These are phyloP conservation scores for Basidioascus undulatus DNA, from an alignment of 768 basidiomycete species.

Conservation along the genomic window DNA sequence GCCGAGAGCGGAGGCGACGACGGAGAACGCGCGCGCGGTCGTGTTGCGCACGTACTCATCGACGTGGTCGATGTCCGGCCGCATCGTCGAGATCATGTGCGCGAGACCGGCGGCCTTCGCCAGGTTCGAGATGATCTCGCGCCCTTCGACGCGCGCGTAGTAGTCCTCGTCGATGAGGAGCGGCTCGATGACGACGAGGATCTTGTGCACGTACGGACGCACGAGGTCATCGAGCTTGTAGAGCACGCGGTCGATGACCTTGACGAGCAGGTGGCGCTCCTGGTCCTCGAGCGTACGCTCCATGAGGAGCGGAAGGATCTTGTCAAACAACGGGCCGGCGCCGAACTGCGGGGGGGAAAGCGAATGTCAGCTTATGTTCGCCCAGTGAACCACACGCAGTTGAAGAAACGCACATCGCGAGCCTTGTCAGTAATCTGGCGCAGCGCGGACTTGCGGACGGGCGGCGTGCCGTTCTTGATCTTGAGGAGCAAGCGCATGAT, in stretches of 20 bases:
- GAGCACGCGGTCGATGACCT: constrained; percentile 92
- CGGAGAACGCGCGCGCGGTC: constrained; percentile 88
- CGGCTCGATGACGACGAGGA: constrained; percentile 96
- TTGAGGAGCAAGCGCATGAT: constrained; percentile 94
- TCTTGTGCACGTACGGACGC: constrained; percentile 97
- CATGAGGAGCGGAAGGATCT: constrained; percentile 70
- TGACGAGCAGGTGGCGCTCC: constrained; percentile 90
- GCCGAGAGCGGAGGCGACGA: constrained; percentile 92
- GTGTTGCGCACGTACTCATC: constrained; percentile 99
- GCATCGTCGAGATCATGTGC: constrained; percentile 99
- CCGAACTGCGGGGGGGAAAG: too few relatives aligned
- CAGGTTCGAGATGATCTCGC: constrained; percentile 95
- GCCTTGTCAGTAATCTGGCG: constrained; percentile 98
- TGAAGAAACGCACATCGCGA: too few relatives aligned
- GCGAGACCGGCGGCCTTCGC: constrained; percentile 97
- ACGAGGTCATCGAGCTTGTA: constrained; percentile 99
- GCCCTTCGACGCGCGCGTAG: constrained; percentile 87
- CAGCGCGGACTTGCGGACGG: constrained; percentile 89
- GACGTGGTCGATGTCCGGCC: constrained; percentile 96
- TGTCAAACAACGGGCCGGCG: constrained; percentile 93
- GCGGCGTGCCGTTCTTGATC: constrained; percentile 98
- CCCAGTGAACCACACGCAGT: too few relatives aligned
- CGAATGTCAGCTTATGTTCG: too few relatives aligned
- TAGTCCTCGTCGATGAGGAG: constrained; percentile 95
- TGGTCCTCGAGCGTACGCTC: constrained; percentile 65